Evolutionary conservation across 192 early-diverging fungal species (phyloP), one percentile per base, ranked within the genome.

Genomic region (Backusella psychrophila): DNA sequence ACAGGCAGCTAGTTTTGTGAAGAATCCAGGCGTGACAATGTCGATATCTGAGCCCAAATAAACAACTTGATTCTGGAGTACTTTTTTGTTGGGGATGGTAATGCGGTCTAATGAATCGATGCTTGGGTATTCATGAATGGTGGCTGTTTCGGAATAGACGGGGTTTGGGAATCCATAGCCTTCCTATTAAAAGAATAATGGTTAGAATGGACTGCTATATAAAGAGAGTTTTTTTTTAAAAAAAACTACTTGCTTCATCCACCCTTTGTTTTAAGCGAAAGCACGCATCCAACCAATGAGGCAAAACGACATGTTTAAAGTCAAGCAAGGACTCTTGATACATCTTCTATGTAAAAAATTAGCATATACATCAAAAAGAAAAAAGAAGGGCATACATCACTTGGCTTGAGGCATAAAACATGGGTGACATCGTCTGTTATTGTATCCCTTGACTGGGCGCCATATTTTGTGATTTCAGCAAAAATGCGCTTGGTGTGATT

Each of bases 261-360:
- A 93, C 74, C 15, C 74, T 66, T 41, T 83, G 69, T 69, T 84
- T 83, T 39, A 93, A 63, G 42, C 86, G 87, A 21, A 92, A 79
- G 69, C 89, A 90, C 49, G 88, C 86, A 53, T 92, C 86, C 71
- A 95, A 88, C 88, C 91, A 95, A 42, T 93, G 90, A 44, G 91
- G 91, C 35, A 95, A 76, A 41, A 95, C 83, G 14, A 88, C 69
- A 44, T 78, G 86, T 41, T 91, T 88, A 17, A 36, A n/a, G 56
- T 85, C 74, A 42, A 77, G 70, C 53, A 81, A 81, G 0, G 72
- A 80, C 68, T 77, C 81, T 21, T 85, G 80, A 67, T 88, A 89
- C 56, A 85, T 88, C 42, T 35, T 77, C 82, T 81, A 39, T 26
- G 34, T n/a, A 38, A n/a, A 65, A 17, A 26, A 34, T 21, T 4